phyloP scores from a whole-genome alignment of 1,284 basidiomycete species.

The Irpex rosettiformis region DNA sequence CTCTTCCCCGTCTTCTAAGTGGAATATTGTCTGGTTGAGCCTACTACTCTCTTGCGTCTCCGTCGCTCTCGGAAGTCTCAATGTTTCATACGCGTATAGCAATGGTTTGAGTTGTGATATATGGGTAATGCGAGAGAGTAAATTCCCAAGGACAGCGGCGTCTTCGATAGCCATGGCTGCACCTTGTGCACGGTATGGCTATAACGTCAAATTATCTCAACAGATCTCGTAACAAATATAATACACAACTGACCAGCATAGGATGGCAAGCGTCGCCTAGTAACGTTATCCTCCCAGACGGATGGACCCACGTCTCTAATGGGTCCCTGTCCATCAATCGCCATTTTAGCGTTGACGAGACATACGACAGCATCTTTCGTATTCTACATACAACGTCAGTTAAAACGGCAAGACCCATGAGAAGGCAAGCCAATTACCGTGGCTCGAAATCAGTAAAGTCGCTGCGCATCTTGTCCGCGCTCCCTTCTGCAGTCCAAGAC shows the following conservation, averaged over 20 bases:
- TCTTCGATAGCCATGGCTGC: slow-evolving; percentile 70
- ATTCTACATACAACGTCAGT: slow-evolving; percentile 21
- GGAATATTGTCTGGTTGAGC: slow-evolving; percentile 49
- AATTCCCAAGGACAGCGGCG: slow-evolving; percentile 54
- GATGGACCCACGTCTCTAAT: slow-evolving; percentile 38
- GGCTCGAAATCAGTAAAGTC: slow-evolving; percentile 44
- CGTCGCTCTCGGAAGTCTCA: slow-evolving; percentile 44
- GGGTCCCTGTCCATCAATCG: slow-evolving; percentile 40
- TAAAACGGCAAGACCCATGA: not conserved
- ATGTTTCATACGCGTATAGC: slow-evolving; percentile 47
- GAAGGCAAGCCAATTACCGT: slow-evolving; percentile 30
- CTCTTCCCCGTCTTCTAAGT: slow-evolving; percentile 49
- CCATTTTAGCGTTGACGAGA: slow-evolving; percentile 41
- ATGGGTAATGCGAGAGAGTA: slow-evolving; percentile 36
- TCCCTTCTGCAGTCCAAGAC: slow-evolving; percentile 42
- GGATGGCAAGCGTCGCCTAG: slow-evolving; percentile 50
- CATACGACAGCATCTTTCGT: slow-evolving; percentile 34
- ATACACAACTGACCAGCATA: slow-evolving; percentile 46
- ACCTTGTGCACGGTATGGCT: slow-evolving; percentile 69
- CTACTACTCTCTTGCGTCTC: slow-evolving; percentile 44
- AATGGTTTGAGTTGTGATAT: slow-evolving; percentile 39
- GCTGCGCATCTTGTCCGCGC: slow-evolving; percentile 39
- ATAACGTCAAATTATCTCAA: not conserved
- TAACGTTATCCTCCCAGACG: slow-evolving; percentile 33
- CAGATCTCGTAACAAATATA: not conserved